phyloP scores from a whole-genome alignment of 495 filamentous ascomycete genomes.

The Penicillium canariense region DNA sequence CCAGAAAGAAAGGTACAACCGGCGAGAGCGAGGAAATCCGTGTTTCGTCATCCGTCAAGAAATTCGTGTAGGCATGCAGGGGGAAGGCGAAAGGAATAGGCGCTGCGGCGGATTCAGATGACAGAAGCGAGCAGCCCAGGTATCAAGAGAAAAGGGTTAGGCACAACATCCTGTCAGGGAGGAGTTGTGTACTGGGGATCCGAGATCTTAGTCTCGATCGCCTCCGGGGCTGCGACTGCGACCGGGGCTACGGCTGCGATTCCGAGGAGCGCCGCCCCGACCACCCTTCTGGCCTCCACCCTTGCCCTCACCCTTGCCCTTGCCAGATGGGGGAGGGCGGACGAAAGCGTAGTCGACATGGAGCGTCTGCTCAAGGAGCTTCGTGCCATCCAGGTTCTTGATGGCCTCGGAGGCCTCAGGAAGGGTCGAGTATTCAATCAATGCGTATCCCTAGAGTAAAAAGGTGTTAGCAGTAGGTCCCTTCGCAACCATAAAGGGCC shows the following conservation, averaged over 20 bases:
- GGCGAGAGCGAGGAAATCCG: conserved; percentile 5
- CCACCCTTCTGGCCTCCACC: conserved; percentile 50
- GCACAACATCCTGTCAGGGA: neutral
- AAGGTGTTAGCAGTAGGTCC: conserved; percentile 5
- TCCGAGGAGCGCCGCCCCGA: conserved; percentile 46
- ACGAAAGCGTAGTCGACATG: conserved; percentile 96
- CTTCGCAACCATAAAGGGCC: neutral
- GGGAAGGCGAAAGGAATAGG: conserved; percentile 2
- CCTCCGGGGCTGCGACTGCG: conserved; percentile 59
- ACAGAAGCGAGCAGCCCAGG: conserved; percentile 14
- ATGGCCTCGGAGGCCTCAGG: conserved; percentile 84
- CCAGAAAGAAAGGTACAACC: neutral
- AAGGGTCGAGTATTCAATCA: conserved; percentile 91
- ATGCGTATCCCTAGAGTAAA: conserved; percentile 71
- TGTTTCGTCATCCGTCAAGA: conserved; percentile 14
- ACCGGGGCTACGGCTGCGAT: conserved; percentile 53
- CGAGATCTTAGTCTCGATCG: conserved; percentile 33
- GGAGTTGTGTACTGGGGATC: neutral
- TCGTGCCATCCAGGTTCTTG: conserved; percentile 73
- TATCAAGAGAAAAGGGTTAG: conserved; percentile 11
- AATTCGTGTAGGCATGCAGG: conserved; percentile 3
- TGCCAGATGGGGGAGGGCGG: conserved; percentile 76
- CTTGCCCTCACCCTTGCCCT: conserved; percentile 44
- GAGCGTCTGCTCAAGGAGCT: conserved; percentile 91
- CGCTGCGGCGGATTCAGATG: conserved; percentile 2